Percentiles rank a stretch among this genome's conserved stretches.
These are phyloP conservation scores for Colletotrichum incanum DNA, from an alignment of 2,329 filamentous ascomycete genomes.

Conservation along the genomic window DNA sequence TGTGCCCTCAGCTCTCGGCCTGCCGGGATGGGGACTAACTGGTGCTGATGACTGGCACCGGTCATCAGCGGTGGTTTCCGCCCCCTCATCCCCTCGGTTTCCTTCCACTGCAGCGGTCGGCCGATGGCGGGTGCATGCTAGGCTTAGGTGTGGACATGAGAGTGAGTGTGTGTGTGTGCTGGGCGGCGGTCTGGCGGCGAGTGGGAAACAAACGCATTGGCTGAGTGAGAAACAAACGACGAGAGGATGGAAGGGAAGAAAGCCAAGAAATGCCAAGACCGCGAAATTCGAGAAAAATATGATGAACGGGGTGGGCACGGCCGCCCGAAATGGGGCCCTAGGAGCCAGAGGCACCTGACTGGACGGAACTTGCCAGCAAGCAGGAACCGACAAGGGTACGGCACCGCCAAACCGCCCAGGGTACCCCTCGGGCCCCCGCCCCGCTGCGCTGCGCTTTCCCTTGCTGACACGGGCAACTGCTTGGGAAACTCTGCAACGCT, in stretches of 20 bases:
- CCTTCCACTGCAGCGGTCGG: not conserved
- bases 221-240: not conserved
- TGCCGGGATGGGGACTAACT: not conserved
- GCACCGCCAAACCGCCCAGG: not conserved
- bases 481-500: slow-evolving; percentile 3
- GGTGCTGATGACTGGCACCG: not conserved
- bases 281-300: slow-evolving; percentile 38
- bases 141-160: not conserved
- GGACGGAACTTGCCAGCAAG: slow-evolving; percentile 8
- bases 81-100: not conserved
- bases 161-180: not conserved
- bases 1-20: not conserved
- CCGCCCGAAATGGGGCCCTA: slow-evolving; percentile 10
- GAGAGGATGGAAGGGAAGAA: slow-evolving; percentile 29
- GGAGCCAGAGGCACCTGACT: slow-evolving; percentile 2
- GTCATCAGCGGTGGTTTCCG: not conserved
- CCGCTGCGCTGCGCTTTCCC: slow-evolving; percentile 4
- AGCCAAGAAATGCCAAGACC: slow-evolving; percentile 41
- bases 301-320: slow-evolving; percentile 31
- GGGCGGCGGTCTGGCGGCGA: not conserved
- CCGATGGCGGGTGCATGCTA: not conserved
- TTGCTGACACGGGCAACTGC: not conserved
- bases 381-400: slow-evolving; percentile 7
- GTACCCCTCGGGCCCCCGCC: slow-evolving; percentile 4
- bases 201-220: slow-evolving; percentile 5